Evolutionary conservation across 2,329 filamentous ascomycete genomes (phyloP).

Genomic region (Emergomyces pasteurianus): DNA sequence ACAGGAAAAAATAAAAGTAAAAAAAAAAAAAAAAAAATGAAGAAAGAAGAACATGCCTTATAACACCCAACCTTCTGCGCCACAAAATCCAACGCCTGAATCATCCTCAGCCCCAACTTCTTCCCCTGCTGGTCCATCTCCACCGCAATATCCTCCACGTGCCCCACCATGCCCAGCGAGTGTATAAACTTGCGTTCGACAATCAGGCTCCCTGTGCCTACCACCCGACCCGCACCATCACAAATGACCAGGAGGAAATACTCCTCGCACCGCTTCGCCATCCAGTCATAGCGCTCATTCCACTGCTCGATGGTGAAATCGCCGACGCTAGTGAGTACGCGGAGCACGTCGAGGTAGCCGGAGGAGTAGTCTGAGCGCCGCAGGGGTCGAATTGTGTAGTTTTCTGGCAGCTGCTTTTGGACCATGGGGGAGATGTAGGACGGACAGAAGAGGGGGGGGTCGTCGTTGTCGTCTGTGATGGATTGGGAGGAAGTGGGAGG

Average conservation of each 20-base stretch:
- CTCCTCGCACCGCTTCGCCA: constrained; percentile 57
- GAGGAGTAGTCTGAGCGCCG: constrained; percentile 63
- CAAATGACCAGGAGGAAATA: constrained; percentile 85
- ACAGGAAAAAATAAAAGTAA: constrained; percentile 1
- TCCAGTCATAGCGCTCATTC: constrained; percentile 70
- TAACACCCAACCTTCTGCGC: constrained; percentile 87
- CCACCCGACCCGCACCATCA: constrained; percentile 57
- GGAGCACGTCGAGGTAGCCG: constrained; percentile 82
- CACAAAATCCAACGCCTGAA: constrained; percentile 83
- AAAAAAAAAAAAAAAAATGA: neutral
- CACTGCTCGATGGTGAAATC: constrained; percentile 68
- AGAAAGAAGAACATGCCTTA: constrained; percentile 51
- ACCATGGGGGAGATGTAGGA: constrained; percentile 69
- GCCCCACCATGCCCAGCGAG: constrained; percentile 53
- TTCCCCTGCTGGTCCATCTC: constrained; percentile 93
- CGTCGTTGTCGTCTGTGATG: constrained; percentile 30
- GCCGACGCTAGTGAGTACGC: constrained; percentile 85
- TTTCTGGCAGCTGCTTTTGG: constrained; percentile 57
- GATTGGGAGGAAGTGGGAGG: neutral
- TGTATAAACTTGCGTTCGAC: constrained; percentile 70
- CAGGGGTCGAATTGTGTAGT: constrained; percentile 73
- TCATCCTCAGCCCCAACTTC: constrained; percentile 84
- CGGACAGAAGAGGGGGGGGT: constrained; percentile 59
- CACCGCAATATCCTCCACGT: constrained; percentile 97
- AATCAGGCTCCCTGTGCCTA: constrained; percentile 82